Percentiles rank a stretch among this genome's conserved stretches.
These are phyloP conservation scores for Ceratobasidium papillatum DNA, from an alignment of 1,284 basidiomycete genomes.

Conservation along the genomic window DNA sequence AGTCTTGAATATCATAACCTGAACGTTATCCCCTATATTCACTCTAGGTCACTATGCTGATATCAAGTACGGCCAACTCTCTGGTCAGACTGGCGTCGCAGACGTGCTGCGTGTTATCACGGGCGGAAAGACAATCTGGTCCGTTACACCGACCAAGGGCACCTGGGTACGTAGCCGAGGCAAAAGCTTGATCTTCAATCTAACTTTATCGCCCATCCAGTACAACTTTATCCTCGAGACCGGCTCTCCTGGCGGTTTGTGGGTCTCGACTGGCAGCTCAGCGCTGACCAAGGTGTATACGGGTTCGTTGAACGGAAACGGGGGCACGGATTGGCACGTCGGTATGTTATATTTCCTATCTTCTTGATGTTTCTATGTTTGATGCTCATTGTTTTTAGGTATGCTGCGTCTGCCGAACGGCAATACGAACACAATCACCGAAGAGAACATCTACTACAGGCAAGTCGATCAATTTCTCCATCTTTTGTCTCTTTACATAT, in stretches of 20 bases:
- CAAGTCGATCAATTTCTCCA: not conserved
- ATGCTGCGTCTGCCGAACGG: slow-evolving; percentile 30
- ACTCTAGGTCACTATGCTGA: slow-evolving; percentile 34
- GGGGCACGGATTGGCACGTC: slow-evolving; percentile 34
- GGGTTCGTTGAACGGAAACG: slow-evolving; percentile 30
- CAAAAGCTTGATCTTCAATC: not conserved
- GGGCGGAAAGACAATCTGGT: slow-evolving; percentile 34
- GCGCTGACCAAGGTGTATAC: slow-evolving; percentile 59
- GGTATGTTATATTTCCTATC: not conserved
- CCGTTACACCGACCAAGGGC: slow-evolving; percentile 33
- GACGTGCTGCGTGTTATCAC: slow-evolving; percentile 31
- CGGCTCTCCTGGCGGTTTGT: slow-evolving; percentile 66
- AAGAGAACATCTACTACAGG: slow-evolving; percentile 40
- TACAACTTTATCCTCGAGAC: slow-evolving; percentile 54
- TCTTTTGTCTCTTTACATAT: not conserved
- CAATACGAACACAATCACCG: slow-evolving; percentile 34
- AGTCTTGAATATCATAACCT: not conserved
- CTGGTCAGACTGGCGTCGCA: slow-evolving; percentile 33
- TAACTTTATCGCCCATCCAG: not conserved
- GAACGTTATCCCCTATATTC: not conserved
- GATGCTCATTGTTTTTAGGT: not conserved
- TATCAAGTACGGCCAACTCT: slow-evolving; percentile 37
- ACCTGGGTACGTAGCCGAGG: slow-evolving; percentile 27
- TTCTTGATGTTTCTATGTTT: not conserved
- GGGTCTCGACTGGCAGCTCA: slow-evolving; percentile 62